phyloP scores from a whole-genome alignment of 495 filamentous ascomycete genomes.

The Neurospora pannonica region DNA sequence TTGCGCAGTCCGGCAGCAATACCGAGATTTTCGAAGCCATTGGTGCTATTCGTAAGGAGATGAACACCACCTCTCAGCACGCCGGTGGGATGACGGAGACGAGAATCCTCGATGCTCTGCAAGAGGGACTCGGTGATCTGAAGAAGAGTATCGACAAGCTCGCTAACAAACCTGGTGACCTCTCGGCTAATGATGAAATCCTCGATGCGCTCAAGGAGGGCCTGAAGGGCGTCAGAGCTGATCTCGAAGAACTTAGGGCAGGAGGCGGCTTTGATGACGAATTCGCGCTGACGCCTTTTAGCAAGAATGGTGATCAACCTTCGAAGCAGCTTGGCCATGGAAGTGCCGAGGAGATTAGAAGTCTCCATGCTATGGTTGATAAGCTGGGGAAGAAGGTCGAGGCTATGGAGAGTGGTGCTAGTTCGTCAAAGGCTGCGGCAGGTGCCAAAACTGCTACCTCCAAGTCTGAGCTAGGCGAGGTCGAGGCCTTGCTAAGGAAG shows the following conservation, averaged over 20 bases:
- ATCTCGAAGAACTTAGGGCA: conserved; percentile 63
- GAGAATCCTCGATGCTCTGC: conserved; percentile 61
- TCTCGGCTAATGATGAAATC: conserved; percentile 76
- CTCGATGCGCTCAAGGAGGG: conserved; percentile 77
- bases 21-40: conserved; percentile 57
- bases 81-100: conserved; percentile 46
- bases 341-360: conserved; percentile 63
- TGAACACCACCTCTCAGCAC: conserved; percentile 23
- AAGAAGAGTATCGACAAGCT: conserved; percentile 67
- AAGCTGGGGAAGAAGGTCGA: conserved; percentile 76
- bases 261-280: conserved; percentile 40
- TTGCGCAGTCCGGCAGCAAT: conserved; percentile 29
- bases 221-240: conserved; percentile 57
- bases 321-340: conserved; percentile 10
- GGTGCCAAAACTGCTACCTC: conserved; percentile 56
- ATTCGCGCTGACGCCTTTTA: conserved; percentile 34
- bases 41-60: conserved; percentile 57
- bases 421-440: conserved; percentile 41
- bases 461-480: conserved; percentile 32
- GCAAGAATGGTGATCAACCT: conserved; percentile 16
- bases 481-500: conserved; percentile 23
- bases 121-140: conserved; percentile 70
- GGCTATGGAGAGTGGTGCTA: conserved; percentile 50
- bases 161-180: conserved; percentile 50
- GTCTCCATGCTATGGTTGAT: conserved; percentile 55